phyloP scores from a whole-genome alignment of 2,329 filamentous ascomycete genomes.

The Xylaria hypoxylon region DNA sequence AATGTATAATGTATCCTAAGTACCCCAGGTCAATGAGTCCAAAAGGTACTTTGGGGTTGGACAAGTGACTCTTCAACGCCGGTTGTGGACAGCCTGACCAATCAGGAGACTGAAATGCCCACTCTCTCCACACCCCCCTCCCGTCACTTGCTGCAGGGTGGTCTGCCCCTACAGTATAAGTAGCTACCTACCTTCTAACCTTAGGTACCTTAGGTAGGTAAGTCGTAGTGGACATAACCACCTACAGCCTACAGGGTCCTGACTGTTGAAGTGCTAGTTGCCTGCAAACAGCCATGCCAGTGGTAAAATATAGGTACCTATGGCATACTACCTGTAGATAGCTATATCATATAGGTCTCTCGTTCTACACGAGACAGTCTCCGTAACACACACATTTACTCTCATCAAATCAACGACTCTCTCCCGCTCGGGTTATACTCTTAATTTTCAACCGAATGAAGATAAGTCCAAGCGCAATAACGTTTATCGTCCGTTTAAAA shows the following conservation, averaged over 20 bases:
- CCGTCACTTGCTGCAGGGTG: too few relatives aligned
- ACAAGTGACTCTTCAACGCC: slow-evolving; percentile 38
- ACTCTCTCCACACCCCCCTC: background rate
- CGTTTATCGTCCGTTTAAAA: slow-evolving; percentile 6
- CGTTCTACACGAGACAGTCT: background rate
- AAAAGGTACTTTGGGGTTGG: slow-evolving; percentile 42
- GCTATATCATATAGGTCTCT: background rate
- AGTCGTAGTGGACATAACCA: too few relatives aligned
- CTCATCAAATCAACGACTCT: slow-evolving; percentile 17
- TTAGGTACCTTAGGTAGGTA: too few relatives aligned
- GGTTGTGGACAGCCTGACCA: background rate
- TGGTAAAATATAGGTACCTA: background rate
- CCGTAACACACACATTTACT: background rate
- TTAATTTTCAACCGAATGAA: background rate
- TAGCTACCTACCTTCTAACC: background rate
- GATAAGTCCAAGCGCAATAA: slow-evolving; percentile 16
- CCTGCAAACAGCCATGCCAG: background rate
- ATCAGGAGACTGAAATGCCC: background rate
- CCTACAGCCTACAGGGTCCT: too few relatives aligned
- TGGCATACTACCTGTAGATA: too few relatives aligned
- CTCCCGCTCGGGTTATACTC: background rate
- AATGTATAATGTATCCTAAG: slow-evolving; percentile 40
- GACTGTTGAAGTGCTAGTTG: background rate
- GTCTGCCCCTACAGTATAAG: too few relatives aligned
- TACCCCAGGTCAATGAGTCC: slow-evolving; percentile 35